Evolutionary conservation across 176 grass and related monocot species (phyloP).

Genomic region (Triticum turgidum): DNA sequence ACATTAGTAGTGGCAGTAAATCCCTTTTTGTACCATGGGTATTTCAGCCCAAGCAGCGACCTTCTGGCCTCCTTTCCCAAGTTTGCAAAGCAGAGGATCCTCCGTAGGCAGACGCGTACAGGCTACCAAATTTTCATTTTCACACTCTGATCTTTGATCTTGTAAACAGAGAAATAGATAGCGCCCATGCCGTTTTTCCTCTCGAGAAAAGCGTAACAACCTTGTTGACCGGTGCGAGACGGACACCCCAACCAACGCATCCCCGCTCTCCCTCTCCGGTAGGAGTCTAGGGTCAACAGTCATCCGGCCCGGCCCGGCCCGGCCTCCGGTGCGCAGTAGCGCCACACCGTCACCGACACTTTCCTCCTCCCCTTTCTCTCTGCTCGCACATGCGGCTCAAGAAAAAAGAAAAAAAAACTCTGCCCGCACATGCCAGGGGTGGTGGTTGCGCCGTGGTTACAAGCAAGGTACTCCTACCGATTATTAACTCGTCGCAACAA

Average conservation of each 20-base stretch:
- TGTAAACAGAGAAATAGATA: neutral
- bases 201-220: neutral
- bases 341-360: slow-evolving; percentile 27
- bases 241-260: neutral
- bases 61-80: too few species aligned
- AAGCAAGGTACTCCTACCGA: slow-evolving; percentile 28
- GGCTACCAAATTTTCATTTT: neutral
- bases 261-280: neutral
- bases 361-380: neutral
- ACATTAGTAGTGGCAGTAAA: neutral
- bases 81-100: neutral
- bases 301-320: too few species aligned
- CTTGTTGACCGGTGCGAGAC: neutral
- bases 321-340: too few species aligned
- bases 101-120: neutral
- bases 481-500: neutral
- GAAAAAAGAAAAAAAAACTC: too few species aligned
- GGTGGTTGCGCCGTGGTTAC: slow-evolving; percentile 36
- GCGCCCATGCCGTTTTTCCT: neutral
- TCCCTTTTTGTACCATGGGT: neutral
- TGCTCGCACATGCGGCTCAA: too few species aligned
- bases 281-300: slow-evolving; percentile 19
- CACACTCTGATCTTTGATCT: too few species aligned
- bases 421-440: neutral
- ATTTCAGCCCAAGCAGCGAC: neutral